Conservation (phyloP, 345 rosid genomes). For the Rhizophora mangle region DNA sequence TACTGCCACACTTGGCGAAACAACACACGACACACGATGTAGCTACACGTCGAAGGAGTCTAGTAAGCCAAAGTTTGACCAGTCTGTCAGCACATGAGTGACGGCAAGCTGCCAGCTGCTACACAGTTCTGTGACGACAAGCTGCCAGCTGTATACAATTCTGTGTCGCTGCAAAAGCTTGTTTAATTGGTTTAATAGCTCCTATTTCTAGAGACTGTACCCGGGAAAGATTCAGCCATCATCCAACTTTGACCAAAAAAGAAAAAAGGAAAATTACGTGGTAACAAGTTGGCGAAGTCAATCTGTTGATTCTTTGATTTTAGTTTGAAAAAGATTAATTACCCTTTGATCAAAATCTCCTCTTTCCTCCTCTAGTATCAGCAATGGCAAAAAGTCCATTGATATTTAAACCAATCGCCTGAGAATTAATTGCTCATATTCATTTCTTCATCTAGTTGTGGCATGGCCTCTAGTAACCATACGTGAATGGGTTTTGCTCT, state of each 20-base stretch:
- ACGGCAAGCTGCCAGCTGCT: constrained; percentile 21
- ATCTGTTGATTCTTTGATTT: no score
- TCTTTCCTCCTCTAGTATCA: no score
- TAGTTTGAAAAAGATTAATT: no score
- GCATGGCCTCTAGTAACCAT: no score
- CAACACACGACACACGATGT: not conserved
- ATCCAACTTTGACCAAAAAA: constrained; percentile 13
- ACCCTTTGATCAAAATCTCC: no score
- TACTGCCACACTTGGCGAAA: constrained; percentile 13
- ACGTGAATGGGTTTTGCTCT: no score
- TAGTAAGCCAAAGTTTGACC: constrained; percentile 28
- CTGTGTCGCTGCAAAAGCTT: constrained; percentile 28
- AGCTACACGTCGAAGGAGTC: constrained; percentile 2
- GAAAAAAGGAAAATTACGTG: no score
- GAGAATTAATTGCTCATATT: no score
- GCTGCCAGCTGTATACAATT: constrained; percentile 16
- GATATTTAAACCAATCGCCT: no score
- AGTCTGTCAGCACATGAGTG: constrained; percentile 4
- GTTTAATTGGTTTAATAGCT: constrained; percentile 15
- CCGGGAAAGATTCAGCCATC: constrained; percentile 1
- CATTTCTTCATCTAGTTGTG: no score
- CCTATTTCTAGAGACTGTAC: constrained; percentile 12
- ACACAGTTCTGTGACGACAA: constrained; percentile 14
- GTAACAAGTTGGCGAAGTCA: no score
- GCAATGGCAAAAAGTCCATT: no score